Evolutionary conservation across 441 rosid genomes (phyloP).

Genomic region (Bruguiera hainesii): DNA sequence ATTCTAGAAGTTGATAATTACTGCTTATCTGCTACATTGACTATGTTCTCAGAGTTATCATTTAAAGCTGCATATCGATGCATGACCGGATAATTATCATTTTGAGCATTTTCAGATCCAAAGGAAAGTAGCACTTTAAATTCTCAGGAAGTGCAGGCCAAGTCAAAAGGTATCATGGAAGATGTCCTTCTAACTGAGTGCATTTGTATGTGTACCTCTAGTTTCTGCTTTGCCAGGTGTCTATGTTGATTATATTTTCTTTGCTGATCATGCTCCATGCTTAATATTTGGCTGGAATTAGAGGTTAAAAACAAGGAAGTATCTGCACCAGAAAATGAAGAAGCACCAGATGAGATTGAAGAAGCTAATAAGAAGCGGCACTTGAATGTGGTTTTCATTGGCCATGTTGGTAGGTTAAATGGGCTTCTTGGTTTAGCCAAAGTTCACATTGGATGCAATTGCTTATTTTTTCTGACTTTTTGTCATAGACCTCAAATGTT

Average conservation of each 20-base stretch:
- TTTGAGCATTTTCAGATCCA: conserved; percentile 38
- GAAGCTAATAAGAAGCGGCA: conserved; percentile 61
- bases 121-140: conserved; percentile 31
- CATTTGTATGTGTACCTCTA: too few relatives aligned
- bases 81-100: conserved; percentile 6
- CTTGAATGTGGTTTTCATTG: conserved; percentile 92
- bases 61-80: background rate
- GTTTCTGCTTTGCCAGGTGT: background rate
- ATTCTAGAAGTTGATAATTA: background rate
- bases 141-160: conserved; percentile 36
- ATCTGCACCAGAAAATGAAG: conserved; percentile 41
- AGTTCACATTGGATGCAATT: background rate
- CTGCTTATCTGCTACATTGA: background rate
- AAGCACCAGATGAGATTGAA: conserved; percentile 38
- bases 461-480: background rate
- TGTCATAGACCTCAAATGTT: too few relatives aligned
- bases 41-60: background rate
- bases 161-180: conserved; percentile 46
- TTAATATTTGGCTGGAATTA: conserved; percentile 14
- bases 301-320: conserved; percentile 52
- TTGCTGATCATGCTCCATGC: background rate
- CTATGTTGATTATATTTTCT: background rate
- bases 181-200: too few relatives aligned
- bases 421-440: background rate
- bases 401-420: conserved; percentile 90